phyloP scores from a whole-genome alignment of 495 filamentous ascomycete genomes.

The Penicillium fimorum region DNA sequence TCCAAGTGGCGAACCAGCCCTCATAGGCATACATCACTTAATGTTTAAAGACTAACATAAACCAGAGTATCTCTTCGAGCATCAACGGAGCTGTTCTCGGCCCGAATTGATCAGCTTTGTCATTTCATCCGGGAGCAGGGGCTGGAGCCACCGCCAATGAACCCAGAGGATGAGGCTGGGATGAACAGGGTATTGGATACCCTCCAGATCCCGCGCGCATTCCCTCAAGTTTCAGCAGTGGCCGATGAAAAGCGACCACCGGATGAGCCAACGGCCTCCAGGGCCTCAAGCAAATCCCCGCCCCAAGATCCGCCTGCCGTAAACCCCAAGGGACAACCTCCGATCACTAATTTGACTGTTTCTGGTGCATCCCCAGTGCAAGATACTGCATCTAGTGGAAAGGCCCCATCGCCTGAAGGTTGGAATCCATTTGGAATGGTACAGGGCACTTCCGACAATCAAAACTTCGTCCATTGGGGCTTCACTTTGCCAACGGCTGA shows the following conservation, averaged over 20 bases:
- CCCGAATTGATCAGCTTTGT: constrained; percentile 45
- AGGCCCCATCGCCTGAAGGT: constrained; percentile 19
- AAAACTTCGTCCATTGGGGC: constrained; percentile 36
- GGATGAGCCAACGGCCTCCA: background rate
- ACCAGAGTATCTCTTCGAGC: constrained; percentile 48
- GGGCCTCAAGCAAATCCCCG: constrained; percentile 13
- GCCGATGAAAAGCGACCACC: constrained; percentile 1
- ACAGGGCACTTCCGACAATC: constrained; percentile 21
- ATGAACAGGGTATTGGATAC: constrained; percentile 48
- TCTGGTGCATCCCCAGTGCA: constrained; percentile 18
- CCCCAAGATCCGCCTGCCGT: constrained; percentile 18
- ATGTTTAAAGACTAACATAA: constrained; percentile 9
- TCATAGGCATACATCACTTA: background rate
- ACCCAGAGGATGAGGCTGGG: constrained; percentile 44
- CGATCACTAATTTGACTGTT: constrained; percentile 6
- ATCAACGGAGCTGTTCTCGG: constrained; percentile 48
- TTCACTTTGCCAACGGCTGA: constrained; percentile 46
- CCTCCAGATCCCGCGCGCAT: constrained; percentile 40
- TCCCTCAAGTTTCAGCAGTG: constrained; percentile 13
- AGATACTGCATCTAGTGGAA: constrained; percentile 16
- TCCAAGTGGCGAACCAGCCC: background rate
- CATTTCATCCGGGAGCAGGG: constrained; percentile 49
- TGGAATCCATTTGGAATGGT: constrained; percentile 29
- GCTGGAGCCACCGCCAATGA: constrained; percentile 41
- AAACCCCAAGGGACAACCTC: constrained; percentile 17